Evolutionary conservation across 2,329 filamentous ascomycete genomes (phyloP).

Genomic region (Chaetomiaceae sp.): DNA sequence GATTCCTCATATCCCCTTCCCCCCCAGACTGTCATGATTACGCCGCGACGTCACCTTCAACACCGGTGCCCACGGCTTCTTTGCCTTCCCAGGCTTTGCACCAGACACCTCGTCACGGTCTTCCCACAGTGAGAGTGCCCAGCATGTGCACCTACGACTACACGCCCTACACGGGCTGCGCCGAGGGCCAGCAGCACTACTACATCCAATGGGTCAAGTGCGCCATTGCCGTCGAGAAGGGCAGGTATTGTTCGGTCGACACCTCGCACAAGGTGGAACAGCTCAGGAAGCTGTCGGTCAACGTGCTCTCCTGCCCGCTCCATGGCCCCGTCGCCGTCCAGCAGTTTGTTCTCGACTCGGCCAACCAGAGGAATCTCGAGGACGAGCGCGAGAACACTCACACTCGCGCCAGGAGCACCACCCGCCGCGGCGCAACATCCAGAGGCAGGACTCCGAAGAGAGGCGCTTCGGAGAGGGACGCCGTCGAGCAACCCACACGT

Average conservation of each 20-base stretch:
- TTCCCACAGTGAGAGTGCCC: background rate
- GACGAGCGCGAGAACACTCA: background rate
- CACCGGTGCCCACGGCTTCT: background rate
- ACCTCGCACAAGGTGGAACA: conserved; percentile 19
- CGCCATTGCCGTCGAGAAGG: conserved; percentile 19
- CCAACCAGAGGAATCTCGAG: background rate
- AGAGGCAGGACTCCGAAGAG: conserved; percentile 4
- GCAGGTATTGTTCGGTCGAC: conserved; percentile 22
- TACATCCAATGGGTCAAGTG: conserved; percentile 28
- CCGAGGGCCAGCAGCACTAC: conserved; percentile 22
- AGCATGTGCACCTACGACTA: conserved; percentile 27
- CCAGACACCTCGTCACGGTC: too few species aligned
- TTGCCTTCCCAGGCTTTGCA: conserved; percentile 1
- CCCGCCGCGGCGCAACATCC: background rate
- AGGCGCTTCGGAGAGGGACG: background rate
- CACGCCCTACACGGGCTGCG: conserved; percentile 25
- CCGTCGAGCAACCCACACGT: background rate
- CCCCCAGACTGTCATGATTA: background rate
- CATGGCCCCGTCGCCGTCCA: conserved; percentile 24
- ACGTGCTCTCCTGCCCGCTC: conserved; percentile 24
- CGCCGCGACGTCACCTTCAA: background rate
- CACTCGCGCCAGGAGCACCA: background rate
- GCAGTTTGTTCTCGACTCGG: conserved; percentile 20
- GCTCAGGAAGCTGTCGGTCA: conserved; percentile 23
- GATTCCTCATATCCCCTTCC: background rate